Evolutionary conservation across 371 early-diverging fungal species (phyloP).

Genomic region (Rhizopus arrhizus): DNA sequence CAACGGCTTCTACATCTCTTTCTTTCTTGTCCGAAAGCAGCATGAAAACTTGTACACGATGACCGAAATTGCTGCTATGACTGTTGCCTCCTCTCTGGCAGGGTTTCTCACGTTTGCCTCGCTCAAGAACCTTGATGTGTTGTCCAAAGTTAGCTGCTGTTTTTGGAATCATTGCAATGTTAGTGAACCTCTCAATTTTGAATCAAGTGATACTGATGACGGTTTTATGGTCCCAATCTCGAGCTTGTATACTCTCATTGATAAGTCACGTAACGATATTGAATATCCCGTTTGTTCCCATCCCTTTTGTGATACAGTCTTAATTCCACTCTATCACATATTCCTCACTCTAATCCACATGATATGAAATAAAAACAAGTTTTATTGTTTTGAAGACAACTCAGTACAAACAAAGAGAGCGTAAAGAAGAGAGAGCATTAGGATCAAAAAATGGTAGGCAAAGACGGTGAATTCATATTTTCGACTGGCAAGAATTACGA

Average conservation of each 20-base stretch:
- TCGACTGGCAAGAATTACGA: background rate
- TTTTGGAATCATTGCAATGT: constrained; percentile 16
- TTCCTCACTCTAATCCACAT: background rate
- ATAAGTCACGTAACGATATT: constrained; percentile 21
- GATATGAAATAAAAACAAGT: background rate
- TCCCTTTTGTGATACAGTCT: background rate
- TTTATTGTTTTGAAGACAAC: no score
- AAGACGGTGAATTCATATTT: no score
- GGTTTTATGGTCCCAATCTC: constrained; percentile 20
- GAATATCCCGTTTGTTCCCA: constrained; percentile 1
- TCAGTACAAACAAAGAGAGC: no score
- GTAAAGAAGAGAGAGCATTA: no score
- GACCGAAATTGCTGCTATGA: constrained; percentile 22
- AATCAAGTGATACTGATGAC: constrained; percentile 15
- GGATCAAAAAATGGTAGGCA: no score
- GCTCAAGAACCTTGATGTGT: constrained; percentile 20
- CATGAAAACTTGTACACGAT: constrained; percentile 24
- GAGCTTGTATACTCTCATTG: constrained; percentile 22
- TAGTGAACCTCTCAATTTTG: constrained; percentile 7
- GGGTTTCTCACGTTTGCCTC: constrained; percentile 24
- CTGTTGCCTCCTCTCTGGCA: constrained; percentile 20
- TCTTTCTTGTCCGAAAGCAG: constrained; percentile 27
- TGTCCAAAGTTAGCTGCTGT: constrained; percentile 20
- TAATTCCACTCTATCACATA: background rate
- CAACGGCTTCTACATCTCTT: constrained; percentile 20